These are phyloP conservation scores for Haplosporangium sp. DNA, from an alignment of 371 early-diverging fungal genomes.

Conservation along the genomic window DNA sequence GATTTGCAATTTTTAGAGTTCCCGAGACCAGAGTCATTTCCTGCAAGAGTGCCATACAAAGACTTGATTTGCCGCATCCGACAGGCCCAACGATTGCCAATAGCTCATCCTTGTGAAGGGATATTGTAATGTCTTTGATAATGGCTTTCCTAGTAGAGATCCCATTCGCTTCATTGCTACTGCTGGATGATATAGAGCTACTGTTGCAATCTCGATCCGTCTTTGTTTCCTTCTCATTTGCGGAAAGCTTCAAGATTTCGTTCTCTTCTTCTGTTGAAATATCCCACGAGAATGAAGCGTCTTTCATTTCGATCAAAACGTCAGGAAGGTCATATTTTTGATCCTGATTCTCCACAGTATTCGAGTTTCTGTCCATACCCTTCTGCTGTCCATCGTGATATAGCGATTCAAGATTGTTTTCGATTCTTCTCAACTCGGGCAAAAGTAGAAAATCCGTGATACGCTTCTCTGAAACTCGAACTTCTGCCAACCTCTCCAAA, in stretches of 20 bases:
- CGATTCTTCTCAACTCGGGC: constrained; percentile 60
- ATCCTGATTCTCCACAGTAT: neutral
- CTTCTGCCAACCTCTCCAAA: constrained; percentile 65
- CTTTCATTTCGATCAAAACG: constrained; percentile 36
- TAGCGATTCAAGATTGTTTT: constrained; percentile 20
- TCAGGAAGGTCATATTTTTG: neutral
- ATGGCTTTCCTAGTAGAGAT: neutral
- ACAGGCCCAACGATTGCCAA: constrained; percentile 55
- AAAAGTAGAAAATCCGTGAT: constrained; percentile 66
- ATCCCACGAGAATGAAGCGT: constrained; percentile 47
- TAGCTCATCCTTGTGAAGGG: constrained; percentile 19
- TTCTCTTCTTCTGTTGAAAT: constrained; percentile 23
- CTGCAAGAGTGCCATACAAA: constrained; percentile 16
- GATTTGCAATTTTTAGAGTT: constrained; percentile 7
- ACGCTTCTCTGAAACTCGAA: constrained; percentile 64
- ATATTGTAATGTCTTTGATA: neutral
- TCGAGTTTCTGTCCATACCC: neutral
- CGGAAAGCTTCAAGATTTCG: constrained; percentile 35
- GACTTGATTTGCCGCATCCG: constrained; percentile 56
- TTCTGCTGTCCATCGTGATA: neutral
- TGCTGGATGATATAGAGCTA: neutral
- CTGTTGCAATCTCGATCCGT: neutral
- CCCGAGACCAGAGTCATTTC: constrained; percentile 13
- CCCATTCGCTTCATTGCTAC: neutral
- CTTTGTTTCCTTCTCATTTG: constrained; percentile 37